A percentile compares a stretch with the other conserved stretches of the same genome.
phyloP scores from a whole-genome alignment of 176 grass and related monocot genomes.

The Rhynchospora tenuis region DNA sequence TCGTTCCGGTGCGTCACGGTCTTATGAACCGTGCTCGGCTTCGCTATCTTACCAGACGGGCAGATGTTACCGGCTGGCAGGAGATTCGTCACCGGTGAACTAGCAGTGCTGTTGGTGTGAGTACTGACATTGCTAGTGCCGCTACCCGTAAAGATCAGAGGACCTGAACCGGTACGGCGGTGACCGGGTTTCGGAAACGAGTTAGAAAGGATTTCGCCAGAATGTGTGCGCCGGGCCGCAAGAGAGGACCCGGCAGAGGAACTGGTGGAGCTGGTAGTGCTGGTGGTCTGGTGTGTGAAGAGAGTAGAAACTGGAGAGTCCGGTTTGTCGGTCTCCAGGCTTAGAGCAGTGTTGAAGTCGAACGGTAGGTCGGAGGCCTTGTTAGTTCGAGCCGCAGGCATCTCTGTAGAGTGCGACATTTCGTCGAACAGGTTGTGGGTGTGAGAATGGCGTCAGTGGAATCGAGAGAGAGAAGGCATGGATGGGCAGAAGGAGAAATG shows the following conservation, averaged over 20 bases:
- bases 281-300: slow-evolving; percentile 28
- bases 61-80: slow-evolving; percentile 85
- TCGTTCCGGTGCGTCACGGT: slow-evolving; percentile 45
- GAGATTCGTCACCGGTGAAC: slow-evolving; percentile 61
- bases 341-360: slow-evolving; percentile 49
- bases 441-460: slow-evolving; percentile 13
- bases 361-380: slow-evolving; percentile 55
- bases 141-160: slow-evolving; percentile 60
- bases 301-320: slow-evolving; percentile 58
- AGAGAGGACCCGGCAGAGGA: slow-evolving; percentile 59
- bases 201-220: slow-evolving; percentile 63
- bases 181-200: slow-evolving; percentile 36
- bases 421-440: slow-evolving; percentile 16
- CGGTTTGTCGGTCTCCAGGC: slow-evolving; percentile 44
- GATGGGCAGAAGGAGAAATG: slow-evolving; percentile 32
- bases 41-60: slow-evolving; percentile 66
- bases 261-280: slow-evolving; percentile 53
- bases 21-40: slow-evolving; percentile 30
- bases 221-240: slow-evolving; percentile 57
- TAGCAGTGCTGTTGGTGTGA: slow-evolving; percentile 46
- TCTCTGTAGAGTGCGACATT: slow-evolving; percentile 49
- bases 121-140: not conserved
- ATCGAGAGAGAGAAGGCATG: slow-evolving; percentile 54
- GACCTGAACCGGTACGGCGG: slow-evolving; percentile 76
- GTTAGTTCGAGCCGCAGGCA: slow-evolving; percentile 41